Percentiles rank a stretch among this genome's conserved stretches.
phyloP scores from a whole-genome alignment of 768 basidiomycete genomes.

The Termitomyces sp. region DNA sequence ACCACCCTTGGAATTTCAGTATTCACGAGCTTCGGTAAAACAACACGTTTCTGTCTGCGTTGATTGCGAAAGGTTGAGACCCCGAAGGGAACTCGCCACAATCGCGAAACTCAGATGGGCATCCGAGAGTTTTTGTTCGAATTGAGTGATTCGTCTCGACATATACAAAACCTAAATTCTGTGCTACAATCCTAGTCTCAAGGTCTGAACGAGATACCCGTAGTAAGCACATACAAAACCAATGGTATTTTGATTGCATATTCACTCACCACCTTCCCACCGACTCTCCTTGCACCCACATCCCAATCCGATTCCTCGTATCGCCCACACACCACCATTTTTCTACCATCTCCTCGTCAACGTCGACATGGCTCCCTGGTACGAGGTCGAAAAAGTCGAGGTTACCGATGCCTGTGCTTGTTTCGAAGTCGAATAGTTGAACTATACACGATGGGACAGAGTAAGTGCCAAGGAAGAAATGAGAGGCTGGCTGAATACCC shows the following conservation, averaged over 20 bases:
- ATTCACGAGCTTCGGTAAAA: no score
- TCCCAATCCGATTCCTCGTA: conserved; percentile 53
- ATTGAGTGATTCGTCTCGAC: no score
- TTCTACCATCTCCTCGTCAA: conserved; percentile 59
- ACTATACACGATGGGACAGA: conserved; percentile 31
- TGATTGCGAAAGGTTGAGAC: no score
- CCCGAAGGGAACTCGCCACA: no score
- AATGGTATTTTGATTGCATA: neutral
- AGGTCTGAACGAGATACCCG: no score
- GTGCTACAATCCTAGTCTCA: no score
- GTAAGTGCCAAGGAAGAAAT: conserved; percentile 2
- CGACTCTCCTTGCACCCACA: conserved; percentile 74
- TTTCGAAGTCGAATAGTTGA: conserved; percentile 40
- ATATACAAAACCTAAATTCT: no score
- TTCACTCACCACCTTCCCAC: neutral
- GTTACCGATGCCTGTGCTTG: conserved; percentile 49
- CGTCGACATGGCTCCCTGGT: conserved; percentile 23
- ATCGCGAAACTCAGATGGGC: no score
- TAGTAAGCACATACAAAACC: no score
- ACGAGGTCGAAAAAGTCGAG: conserved; percentile 69
- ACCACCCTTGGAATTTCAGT: no score
- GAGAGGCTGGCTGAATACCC: conserved; percentile 45
- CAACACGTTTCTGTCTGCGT: no score
- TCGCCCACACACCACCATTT: conserved; percentile 92
- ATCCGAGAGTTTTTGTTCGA: no score